These are phyloP conservation scores for Calophaca sinica DNA, from an alignment of 306 rosid species.

Conservation along the genomic window DNA sequence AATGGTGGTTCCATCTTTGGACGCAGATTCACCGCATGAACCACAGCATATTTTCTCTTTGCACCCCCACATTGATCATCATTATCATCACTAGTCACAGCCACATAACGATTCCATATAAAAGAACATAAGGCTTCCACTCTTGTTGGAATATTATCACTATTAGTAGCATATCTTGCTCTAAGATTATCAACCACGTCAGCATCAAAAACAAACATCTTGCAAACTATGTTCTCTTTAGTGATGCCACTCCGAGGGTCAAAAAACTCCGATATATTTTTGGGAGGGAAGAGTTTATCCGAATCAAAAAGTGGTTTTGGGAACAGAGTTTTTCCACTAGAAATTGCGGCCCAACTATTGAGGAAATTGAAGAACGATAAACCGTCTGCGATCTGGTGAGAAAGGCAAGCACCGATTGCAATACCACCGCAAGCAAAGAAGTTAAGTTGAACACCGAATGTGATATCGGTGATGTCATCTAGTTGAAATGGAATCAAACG, in stretches of 20 bases:
- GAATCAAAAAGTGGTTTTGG: conserved; percentile 54
- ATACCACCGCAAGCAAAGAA: conserved; percentile 64
- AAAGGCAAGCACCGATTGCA: conserved; percentile 59
- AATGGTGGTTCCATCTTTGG: no score
- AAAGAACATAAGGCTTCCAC: no score
- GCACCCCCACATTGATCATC: no score
- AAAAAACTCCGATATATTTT: conserved; percentile 43
- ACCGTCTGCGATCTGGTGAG: conserved; percentile 67
- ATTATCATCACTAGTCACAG: no score
- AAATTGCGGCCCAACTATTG: conserved; percentile 54
- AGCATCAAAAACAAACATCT: conserved; percentile 51
- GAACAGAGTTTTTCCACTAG: conserved; percentile 14
- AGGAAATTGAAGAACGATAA: conserved; percentile 51
- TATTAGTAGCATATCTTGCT: no score
- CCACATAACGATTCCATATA: no score
- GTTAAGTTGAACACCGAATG: conserved; percentile 63
- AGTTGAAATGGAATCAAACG: conserved; percentile 57
- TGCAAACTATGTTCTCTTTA: conserved; percentile 52
- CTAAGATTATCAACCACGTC: no score
- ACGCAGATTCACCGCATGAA: no score
- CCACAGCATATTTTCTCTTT: no score
- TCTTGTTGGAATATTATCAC: no score
- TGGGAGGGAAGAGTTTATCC: conserved; percentile 64
- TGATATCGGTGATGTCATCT: conserved; percentile 43
- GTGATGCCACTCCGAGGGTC: conserved; percentile 45